A percentile compares a stretch with the other conserved stretches of the same genome.
phyloP scores from a whole-genome alignment of 768 basidiomycete genomes.

The Gyrodon lividus region DNA sequence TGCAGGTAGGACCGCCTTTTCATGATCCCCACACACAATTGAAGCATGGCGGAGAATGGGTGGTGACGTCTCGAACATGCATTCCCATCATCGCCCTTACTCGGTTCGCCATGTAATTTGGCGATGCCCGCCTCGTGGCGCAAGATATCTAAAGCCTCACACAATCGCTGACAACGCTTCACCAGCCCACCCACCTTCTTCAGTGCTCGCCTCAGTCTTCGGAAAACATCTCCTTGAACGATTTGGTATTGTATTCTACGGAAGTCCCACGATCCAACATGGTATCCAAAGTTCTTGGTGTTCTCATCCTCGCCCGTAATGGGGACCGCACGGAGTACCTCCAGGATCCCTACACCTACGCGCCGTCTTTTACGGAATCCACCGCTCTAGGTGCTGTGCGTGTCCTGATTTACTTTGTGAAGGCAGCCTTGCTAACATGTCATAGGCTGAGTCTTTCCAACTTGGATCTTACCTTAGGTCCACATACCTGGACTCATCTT shows the following conservation, averaged over 20 bases:
- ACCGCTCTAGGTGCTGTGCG: slow-evolving; percentile 76
- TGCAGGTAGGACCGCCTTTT: slow-evolving; percentile 15
- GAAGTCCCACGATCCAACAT: slow-evolving; percentile 18
- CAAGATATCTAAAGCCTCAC: slow-evolving; percentile 30
- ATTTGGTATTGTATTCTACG: background rate
- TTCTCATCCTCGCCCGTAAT: slow-evolving; percentile 73
- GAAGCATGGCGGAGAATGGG: slow-evolving; percentile 31
- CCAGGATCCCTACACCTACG: slow-evolving; percentile 72
- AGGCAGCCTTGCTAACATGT: slow-evolving; percentile 7
- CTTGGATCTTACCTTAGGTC: slow-evolving; percentile 62
- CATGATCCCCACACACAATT: slow-evolving; percentile 20
- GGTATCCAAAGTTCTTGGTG: slow-evolving; percentile 56
- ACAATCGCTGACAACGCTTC: slow-evolving; percentile 1
- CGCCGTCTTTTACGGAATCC: slow-evolving; percentile 59
- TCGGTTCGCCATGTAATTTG: slow-evolving; percentile 28
- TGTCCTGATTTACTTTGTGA: background rate
- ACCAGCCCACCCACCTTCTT: slow-evolving; percentile 12
- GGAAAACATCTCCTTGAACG: background rate
- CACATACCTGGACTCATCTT: slow-evolving; percentile 64
- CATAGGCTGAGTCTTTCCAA: slow-evolving; percentile 62
- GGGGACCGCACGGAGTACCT: slow-evolving; percentile 69
- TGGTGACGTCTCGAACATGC: slow-evolving; percentile 20
- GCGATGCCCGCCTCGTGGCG: slow-evolving; percentile 30
- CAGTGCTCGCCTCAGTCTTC: slow-evolving; percentile 1
- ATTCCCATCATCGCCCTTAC: slow-evolving; percentile 24